Percentiles rank a stretch among this genome's conserved stretches.
Conservation (phyloP, 805 yeast genomes). For the Starmerella potacharoeniae region DNA sequence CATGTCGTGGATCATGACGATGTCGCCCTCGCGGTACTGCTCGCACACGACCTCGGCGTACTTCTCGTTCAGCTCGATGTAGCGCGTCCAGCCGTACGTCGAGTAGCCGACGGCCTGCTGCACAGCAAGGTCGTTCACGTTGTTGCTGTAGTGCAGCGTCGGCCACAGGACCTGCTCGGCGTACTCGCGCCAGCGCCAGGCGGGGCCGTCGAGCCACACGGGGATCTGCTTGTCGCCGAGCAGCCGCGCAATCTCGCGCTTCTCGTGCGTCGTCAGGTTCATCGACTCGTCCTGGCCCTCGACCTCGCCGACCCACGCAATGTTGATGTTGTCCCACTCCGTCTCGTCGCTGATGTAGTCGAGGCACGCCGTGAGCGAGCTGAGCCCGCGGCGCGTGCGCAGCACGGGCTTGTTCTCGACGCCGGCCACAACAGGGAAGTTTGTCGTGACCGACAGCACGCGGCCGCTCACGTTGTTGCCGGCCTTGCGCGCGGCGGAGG, state of each 20-base stretch:
- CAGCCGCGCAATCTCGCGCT: slow-evolving; percentile 35
- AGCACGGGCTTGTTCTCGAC: slow-evolving; percentile 29
- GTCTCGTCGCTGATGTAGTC: slow-evolving; percentile 41
- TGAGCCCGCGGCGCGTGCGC: slow-evolving; percentile 55
- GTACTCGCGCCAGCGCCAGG: slow-evolving; percentile 72
- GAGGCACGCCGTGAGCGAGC: slow-evolving; percentile 71
- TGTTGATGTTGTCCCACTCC: slow-evolving; percentile 75
- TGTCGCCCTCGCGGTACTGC: slow-evolving; percentile 75
- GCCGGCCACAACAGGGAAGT: slow-evolving; percentile 52
- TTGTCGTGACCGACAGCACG: slow-evolving; percentile 54
- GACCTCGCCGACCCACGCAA: slow-evolving; percentile 96
- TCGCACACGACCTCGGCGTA: slow-evolving; percentile 67
- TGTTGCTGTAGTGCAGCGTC: slow-evolving; percentile 79
- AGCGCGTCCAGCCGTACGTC: slow-evolving; percentile 70
- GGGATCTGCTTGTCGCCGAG: slow-evolving; percentile 39
- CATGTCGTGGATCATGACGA: slow-evolving; percentile 88
- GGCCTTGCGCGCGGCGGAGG: slow-evolving; percentile 15
- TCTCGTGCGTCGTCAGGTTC: slow-evolving; percentile 45
- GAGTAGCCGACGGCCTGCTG: slow-evolving; percentile 33
- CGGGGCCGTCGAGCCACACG: slow-evolving; percentile 72
- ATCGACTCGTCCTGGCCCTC: slow-evolving; percentile 22
- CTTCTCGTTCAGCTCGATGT: slow-evolving; percentile 81
- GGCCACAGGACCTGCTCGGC: slow-evolving; percentile 94
- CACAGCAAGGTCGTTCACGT: slow-evolving; percentile 12
- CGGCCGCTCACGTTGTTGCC: slow-evolving; percentile 44